These are phyloP conservation scores for Trichoderma hamatum DNA, from an alignment of 2,329 filamentous ascomycete genomes.

Conservation along the genomic window DNA sequence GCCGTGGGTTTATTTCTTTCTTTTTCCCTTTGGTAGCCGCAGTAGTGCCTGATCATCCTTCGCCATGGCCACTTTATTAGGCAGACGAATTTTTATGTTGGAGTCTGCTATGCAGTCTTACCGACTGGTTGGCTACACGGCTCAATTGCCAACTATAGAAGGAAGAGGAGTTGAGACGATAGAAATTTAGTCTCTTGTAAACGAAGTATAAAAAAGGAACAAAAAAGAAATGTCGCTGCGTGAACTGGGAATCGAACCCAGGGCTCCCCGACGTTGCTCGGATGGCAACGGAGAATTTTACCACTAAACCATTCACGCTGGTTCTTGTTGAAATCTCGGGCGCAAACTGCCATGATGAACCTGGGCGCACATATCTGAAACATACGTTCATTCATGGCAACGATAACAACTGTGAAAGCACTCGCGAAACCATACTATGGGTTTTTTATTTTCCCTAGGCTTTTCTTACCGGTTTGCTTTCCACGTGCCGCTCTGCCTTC, in stretches of 20 bases:
- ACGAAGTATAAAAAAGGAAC: neutral
- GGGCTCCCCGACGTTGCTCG: slow-evolving; percentile 39
- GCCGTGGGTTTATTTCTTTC: neutral
- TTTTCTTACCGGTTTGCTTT: neutral
- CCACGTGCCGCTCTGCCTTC: too few species aligned
- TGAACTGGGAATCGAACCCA: slow-evolving; percentile 42
- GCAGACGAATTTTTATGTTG: neutral
- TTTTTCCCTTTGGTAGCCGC: neutral
- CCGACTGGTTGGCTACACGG: neutral
- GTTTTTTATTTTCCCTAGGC: too few species aligned
- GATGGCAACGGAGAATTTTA: slow-evolving; percentile 43
- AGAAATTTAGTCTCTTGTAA: neutral
- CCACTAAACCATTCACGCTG: slow-evolving; percentile 33
- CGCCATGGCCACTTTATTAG: neutral
- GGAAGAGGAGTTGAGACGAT: neutral
- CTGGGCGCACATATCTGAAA: too few species aligned
- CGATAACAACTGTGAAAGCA: neutral
- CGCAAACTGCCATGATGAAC: neutral
- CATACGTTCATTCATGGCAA: too few species aligned
- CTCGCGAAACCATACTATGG: neutral
- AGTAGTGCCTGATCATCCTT: neutral
- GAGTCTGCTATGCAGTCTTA: neutral
- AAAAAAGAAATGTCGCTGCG: slow-evolving; percentile 32
- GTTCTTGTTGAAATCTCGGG: neutral
- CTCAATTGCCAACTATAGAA: neutral